A percentile compares a stretch with the other conserved stretches of the same genome.
These are phyloP conservation scores for Insectozyma bohioensis DNA, from an alignment of 1,139 yeast genomes.

Conservation along the genomic window DNA sequence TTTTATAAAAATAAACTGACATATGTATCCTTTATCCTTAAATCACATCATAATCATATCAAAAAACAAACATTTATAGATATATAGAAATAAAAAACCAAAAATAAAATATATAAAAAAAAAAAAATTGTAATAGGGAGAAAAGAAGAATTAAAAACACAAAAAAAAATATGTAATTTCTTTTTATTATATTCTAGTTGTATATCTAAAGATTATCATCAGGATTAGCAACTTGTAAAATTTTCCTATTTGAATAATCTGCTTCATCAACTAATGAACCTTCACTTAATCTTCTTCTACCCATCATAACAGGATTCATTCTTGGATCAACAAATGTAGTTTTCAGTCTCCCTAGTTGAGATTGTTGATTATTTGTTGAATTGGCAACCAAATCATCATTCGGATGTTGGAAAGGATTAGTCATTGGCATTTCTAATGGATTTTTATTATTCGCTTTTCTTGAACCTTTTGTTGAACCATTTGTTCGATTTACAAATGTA, in stretches of 20 bases:
- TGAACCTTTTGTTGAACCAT: constrained; percentile 28
- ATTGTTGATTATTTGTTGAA: constrained; percentile 6
- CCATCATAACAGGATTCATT: constrained; percentile 67
- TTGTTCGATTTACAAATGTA: constrained; percentile 12
- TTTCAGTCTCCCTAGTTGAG: constrained; percentile 3
- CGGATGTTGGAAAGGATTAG: constrained; percentile 59
- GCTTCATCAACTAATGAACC: constrained; percentile 79
- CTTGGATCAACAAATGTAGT: constrained; percentile 47
- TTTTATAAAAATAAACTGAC: no score
- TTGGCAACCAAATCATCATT: constrained; percentile 35
- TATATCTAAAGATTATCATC: no score
- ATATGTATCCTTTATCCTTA: no score
- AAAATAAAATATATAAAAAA: no score
- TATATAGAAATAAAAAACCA: no score
- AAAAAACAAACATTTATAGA: no score
- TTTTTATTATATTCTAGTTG: no score
- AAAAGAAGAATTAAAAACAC: no score
- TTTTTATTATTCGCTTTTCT: constrained; percentile 22
- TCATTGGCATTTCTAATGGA: constrained; percentile 47
- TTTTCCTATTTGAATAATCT: constrained; percentile 65
- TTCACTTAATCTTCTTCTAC: constrained; percentile 70
- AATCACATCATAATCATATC: no score
- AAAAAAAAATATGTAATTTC: no score
- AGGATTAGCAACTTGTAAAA: constrained; percentile 74
- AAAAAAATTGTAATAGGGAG: no score